A percentile compares a stretch with the other conserved stretches of the same genome.
These are phyloP conservation scores for Aquilaria malaccensis DNA, from an alignment of 345 rosid species.

Conservation along the genomic window DNA sequence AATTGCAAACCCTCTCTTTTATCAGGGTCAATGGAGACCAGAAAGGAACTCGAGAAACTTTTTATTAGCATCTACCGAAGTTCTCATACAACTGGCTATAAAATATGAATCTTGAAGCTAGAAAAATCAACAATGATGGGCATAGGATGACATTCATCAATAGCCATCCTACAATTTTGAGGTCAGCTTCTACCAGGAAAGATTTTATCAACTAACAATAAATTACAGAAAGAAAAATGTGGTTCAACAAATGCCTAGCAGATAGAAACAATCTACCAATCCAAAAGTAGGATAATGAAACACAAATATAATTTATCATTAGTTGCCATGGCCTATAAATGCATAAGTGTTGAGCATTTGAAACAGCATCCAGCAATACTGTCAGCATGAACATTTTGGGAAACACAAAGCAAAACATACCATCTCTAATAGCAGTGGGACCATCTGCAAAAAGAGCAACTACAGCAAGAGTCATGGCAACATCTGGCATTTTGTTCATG, in stretches of 20 bases:
- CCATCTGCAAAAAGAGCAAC: slow-evolving; percentile 94
- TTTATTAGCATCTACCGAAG: no score
- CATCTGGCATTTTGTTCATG: slow-evolving; percentile 99
- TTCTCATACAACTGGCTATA: no score
- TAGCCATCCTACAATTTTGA: no score
- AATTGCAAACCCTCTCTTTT: no score
- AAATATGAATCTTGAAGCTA: no score
- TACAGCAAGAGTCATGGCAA: slow-evolving; percentile 96
- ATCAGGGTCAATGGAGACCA: no score
- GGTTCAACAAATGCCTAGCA: neutral
- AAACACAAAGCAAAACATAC: slow-evolving; percentile 29
- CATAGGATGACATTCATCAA: no score
- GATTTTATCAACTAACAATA: neutral
- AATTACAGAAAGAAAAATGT: neutral
- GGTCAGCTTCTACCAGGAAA: neutral
- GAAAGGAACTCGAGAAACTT: no score
- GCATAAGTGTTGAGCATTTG: neutral
- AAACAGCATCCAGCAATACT: neutral
- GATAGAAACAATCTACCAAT: neutral
- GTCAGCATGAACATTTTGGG: neutral
- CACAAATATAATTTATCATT: no score
- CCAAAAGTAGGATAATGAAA: no score
- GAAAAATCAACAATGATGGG: no score
- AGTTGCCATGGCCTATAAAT: no score
- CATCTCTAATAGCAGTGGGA: slow-evolving; percentile 94